A percentile compares a stretch with the other conserved stretches of the same genome.
Evolutionary conservation across 1,139 yeast genomes (phyloP).

Genomic region (Blastobotrys malaysiensis): DNA sequence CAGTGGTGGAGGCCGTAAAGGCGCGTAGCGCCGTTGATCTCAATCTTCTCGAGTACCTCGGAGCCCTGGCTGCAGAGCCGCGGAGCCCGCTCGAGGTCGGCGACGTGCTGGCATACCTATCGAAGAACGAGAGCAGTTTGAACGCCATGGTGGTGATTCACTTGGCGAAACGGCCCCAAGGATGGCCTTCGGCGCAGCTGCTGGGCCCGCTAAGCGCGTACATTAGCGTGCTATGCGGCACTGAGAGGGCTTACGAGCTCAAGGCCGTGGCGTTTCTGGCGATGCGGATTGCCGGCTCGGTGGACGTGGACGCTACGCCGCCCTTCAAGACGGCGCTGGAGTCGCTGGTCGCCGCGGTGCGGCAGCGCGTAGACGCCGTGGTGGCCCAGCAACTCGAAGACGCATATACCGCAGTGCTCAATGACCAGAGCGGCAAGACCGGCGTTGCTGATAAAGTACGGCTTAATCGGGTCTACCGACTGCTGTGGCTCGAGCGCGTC

Average conservation of each 20-base stretch:
- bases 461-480: slow-evolving; percentile 25
- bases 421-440: neutral
- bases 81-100: slow-evolving; percentile 6
- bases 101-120: slow-evolving; percentile 10
- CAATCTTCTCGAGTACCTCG: slow-evolving; percentile 31
- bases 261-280: slow-evolving; percentile 4
- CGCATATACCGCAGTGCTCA: slow-evolving; percentile 3
- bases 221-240: slow-evolving; percentile 1
- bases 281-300: neutral
- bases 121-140: neutral
- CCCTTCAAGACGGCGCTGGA: slow-evolving; percentile 5
- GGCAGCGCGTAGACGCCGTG: neutral
- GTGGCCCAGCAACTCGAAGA: slow-evolving; percentile 2
- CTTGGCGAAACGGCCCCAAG: neutral
- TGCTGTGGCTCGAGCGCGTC: slow-evolving; percentile 33
- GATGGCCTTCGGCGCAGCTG: slow-evolving; percentile 4
- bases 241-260: slow-evolving; percentile 2
- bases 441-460: slow-evolving; percentile 10
- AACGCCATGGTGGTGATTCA: neutral
- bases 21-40: too few species aligned
- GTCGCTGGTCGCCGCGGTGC: neutral
- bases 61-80: slow-evolving; percentile 27
- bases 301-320: neutral
- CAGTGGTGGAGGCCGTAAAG: slow-evolving; percentile 12
- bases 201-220: slow-evolving; percentile 9